A percentile compares a stretch with the other conserved stretches of the same genome.
Evolutionary conservation across 768 basidiomycete genomes (phyloP).

Genomic region (Panus rudis): DNA sequence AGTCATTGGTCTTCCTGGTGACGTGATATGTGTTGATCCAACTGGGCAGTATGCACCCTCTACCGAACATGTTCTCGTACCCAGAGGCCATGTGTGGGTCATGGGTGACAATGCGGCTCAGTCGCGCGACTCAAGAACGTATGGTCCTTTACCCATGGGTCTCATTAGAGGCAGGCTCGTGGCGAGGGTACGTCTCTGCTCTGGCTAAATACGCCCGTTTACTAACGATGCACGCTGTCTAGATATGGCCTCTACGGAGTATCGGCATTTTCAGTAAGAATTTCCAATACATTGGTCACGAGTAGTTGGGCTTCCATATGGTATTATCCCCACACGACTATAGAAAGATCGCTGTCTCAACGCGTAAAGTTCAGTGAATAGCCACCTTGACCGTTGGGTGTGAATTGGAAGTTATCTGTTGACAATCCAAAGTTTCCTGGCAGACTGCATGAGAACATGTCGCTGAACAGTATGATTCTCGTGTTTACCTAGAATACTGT

Average conservation of each 20-base stretch:
- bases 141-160: constrained; percentile 85
- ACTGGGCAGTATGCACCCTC: constrained; percentile 57
- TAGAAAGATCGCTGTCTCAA: constrained; percentile 23
- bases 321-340: neutral
- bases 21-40: constrained; percentile 84
- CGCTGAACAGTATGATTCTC: neutral
- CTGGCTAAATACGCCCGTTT: neutral
- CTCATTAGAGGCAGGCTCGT: constrained; percentile 63
- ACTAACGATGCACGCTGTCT: neutral
- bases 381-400: constrained; percentile 90
- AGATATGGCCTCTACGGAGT: constrained; percentile 23
- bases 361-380: constrained; percentile 85
- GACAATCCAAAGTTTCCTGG: constrained; percentile 92
- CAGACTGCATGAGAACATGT: constrained; percentile 25
- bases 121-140: constrained; percentile 85
- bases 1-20: constrained; percentile 84
- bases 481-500: constrained; percentile 74
- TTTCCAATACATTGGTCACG: constrained; percentile 21
- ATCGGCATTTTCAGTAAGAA: constrained; percentile 24
- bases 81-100: constrained; percentile 86
- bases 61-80: constrained; percentile 69
- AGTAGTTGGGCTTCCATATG: neutral
- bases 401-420: constrained; percentile 96
- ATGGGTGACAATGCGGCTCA: constrained; percentile 79
- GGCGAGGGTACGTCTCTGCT: constrained; percentile 45